Percentiles rank a stretch among this genome's conserved stretches.
These are phyloP conservation scores for Suillus luteus DNA, from an alignment of 768 basidiomycete genomes.

Conservation along the genomic window DNA sequence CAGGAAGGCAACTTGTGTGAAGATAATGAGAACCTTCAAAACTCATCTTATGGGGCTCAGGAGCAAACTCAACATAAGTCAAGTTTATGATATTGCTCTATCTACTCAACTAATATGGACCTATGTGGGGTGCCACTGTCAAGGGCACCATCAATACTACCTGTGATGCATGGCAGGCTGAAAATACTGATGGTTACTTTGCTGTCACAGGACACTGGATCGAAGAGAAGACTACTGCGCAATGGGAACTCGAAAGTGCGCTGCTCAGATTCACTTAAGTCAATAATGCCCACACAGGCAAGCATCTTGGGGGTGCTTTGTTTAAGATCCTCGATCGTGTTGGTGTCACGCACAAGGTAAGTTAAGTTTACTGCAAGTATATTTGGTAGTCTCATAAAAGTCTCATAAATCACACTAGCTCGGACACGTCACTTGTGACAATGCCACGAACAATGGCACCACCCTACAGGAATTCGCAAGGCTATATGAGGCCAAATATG, in stretches of 20 bases:
- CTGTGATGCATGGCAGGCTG: slow-evolving; percentile 44
- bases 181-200: slow-evolving; percentile 40
- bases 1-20: background rate
- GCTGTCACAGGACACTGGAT: slow-evolving; percentile 34
- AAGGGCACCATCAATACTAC: slow-evolving; percentile 35
- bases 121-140: slow-evolving; percentile 18
- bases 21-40: background rate
- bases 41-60: background rate
- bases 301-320: too few species aligned
- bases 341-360: too few species aligned
- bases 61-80: background rate
- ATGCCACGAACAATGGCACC: background rate
- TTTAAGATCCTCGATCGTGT: too few species aligned
- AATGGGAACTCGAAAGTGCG: slow-evolving; percentile 33
- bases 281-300: slow-evolving; percentile 35
- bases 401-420: slow-evolving; percentile 22
- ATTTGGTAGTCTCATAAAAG: background rate
- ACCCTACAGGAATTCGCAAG: background rate
- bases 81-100: background rate
- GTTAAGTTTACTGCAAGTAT: background rate
- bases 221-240: background rate
- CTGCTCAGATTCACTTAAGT: slow-evolving; percentile 40
- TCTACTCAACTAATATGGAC: background rate
- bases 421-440: slow-evolving; percentile 35
- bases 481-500: background rate